phyloP scores from a whole-genome alignment of 345 rosid genomes.

The Eucalyptus erythrocorys region DNA sequence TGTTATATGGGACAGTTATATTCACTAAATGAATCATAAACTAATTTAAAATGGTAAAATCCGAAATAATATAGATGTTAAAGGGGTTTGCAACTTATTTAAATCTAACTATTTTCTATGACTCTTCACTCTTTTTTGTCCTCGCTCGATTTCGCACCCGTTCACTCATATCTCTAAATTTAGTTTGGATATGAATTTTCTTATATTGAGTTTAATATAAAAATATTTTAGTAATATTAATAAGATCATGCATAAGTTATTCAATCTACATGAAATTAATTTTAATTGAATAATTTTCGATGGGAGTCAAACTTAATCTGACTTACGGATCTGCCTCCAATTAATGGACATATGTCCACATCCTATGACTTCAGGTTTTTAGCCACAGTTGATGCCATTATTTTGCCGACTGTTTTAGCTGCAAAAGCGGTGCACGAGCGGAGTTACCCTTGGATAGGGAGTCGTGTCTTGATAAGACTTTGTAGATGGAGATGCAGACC shows the following conservation, averaged over 20 bases:
- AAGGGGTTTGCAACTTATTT: too few species aligned
- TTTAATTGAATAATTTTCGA: too few species aligned
- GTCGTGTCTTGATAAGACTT: background rate
- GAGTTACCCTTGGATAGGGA: background rate
- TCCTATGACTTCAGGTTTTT: background rate
- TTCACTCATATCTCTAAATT: background rate
- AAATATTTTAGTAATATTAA: too few species aligned
- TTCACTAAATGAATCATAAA: too few species aligned
- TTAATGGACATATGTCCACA: background rate
- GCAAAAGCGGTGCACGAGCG: background rate
- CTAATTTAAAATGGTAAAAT: too few species aligned
- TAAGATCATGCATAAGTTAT: accelerated
- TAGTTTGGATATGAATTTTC: too few species aligned
- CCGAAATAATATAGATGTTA: too few species aligned
- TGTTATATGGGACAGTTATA: accelerated
- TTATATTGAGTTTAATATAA: too few species aligned
- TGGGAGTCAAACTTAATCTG: too few species aligned
- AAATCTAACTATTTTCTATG: too few species aligned
- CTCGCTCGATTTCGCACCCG: accelerated
- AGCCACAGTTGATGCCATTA: background rate
- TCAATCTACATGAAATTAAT: too few species aligned
- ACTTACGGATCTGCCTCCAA: background rate
- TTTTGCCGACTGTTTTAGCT: background rate
- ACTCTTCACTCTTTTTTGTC: background rate
- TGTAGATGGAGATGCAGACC: background rate